Evolutionary conservation across 2,329 filamentous ascomycete genomes (phyloP).

Genomic region (Aspergillus uvarum): DNA sequence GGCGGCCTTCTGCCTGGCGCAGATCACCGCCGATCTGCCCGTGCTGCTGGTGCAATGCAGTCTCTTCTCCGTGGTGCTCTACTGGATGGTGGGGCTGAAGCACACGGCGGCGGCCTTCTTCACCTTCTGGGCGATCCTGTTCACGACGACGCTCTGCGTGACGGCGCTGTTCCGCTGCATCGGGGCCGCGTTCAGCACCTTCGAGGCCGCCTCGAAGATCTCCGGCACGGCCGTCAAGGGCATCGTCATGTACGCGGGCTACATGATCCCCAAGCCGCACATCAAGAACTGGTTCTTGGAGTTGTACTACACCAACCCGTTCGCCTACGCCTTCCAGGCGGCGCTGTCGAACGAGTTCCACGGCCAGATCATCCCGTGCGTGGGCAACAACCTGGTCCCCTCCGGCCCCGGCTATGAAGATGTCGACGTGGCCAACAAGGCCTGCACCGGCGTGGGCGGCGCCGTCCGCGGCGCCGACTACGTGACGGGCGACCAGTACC

Average conservation of each 20-base stretch:
- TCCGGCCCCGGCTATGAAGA: slow-evolving; percentile 27
- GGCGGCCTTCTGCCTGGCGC: slow-evolving; percentile 35
- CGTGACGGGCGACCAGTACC: slow-evolving; percentile 58
- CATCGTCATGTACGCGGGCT: slow-evolving; percentile 38
- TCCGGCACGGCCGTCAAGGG: slow-evolving; percentile 32
- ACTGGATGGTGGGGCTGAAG: slow-evolving; percentile 62
- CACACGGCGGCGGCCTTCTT: slow-evolving; percentile 56
- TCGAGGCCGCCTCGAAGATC: slow-evolving; percentile 58
- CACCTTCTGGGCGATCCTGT: slow-evolving; percentile 56
- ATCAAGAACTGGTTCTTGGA: slow-evolving; percentile 54
- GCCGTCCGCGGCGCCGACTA: slow-evolving; percentile 49
- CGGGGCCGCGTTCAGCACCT: slow-evolving; percentile 54
- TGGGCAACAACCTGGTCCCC: slow-evolving; percentile 31
- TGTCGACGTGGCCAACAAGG: slow-evolving; percentile 19
- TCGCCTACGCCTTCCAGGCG: slow-evolving; percentile 34
- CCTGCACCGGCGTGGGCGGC: slow-evolving; percentile 60
- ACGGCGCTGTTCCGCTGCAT: slow-evolving; percentile 57
- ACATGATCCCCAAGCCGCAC: slow-evolving; percentile 42
- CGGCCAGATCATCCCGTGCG: slow-evolving; percentile 27
- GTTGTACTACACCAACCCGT: slow-evolving; percentile 33
- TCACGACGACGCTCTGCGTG: slow-evolving; percentile 53
- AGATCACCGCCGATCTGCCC: slow-evolving; percentile 49
- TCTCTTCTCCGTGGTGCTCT: slow-evolving; percentile 56
- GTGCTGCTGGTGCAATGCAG: slow-evolving; percentile 59
- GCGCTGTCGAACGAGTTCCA: slow-evolving; percentile 35